phyloP scores from a whole-genome alignment of 495 filamentous ascomycete species.

The Neurospora sp. region DNA sequence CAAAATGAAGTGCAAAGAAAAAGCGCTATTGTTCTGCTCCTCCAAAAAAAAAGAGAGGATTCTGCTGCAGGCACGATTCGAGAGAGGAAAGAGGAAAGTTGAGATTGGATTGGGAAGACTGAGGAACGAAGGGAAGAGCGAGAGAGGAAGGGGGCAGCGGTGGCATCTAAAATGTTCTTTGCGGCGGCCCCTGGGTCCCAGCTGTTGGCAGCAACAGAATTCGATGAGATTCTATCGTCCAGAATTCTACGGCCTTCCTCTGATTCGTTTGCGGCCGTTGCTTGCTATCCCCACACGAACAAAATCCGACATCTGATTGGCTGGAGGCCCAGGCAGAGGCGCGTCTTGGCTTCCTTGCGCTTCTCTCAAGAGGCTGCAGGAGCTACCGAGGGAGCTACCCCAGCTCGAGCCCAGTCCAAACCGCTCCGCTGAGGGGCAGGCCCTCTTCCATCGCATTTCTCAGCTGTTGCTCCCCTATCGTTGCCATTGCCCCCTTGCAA shows the following conservation, averaged over 20 bases:
- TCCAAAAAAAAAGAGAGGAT: constrained; percentile 1
- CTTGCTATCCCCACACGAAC: constrained; percentile 20
- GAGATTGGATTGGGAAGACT: constrained; percentile 3
- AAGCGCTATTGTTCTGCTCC: constrained; percentile 1
- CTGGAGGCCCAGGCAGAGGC: constrained; percentile 9
- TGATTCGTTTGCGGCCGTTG: constrained; percentile 19
- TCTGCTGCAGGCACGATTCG: neutral
- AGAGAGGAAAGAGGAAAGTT: constrained; percentile 9
- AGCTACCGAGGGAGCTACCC: constrained; percentile 10
- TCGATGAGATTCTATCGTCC: constrained; percentile 31
- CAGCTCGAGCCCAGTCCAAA: neutral
- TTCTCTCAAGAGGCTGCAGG: constrained; percentile 14
- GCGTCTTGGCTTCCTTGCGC: constrained; percentile 6
- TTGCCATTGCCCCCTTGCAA: neutral
- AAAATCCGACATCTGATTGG: constrained; percentile 15
- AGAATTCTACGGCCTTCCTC: constrained; percentile 21
- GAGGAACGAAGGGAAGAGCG: constrained; percentile 9
- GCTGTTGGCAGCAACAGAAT: constrained; percentile 19
- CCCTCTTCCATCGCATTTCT: neutral
- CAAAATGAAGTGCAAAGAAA: neutral
- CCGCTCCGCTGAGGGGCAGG: neutral
- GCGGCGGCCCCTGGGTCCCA: constrained; percentile 11
- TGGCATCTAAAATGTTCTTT: constrained; percentile 27
- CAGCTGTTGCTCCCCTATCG: neutral
- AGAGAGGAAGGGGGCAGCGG: constrained; percentile 11